Conservation (phyloP, 176 grass and related monocot species). For the Thinopyrum elongatum region DNA sequence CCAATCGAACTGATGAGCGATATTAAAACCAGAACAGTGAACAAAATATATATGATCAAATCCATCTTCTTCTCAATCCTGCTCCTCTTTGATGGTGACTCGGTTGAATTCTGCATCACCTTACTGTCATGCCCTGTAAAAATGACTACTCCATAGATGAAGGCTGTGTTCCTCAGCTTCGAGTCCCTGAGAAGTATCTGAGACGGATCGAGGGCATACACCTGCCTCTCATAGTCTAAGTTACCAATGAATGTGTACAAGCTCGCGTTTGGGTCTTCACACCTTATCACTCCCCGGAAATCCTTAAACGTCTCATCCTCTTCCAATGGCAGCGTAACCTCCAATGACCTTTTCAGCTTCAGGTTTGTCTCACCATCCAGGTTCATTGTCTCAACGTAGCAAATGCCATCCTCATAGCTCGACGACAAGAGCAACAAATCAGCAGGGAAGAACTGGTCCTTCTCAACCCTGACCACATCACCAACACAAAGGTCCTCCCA, state of each 20-base stretch:
- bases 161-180: conserved; percentile 90
- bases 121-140: conserved; percentile 96
- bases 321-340: conserved; percentile 73
- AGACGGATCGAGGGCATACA: conserved; percentile 74
- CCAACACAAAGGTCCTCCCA: conserved; percentile 87
- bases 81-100: conserved; percentile 93
- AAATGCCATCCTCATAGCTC: conserved; percentile 96
- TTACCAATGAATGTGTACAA: conserved; percentile 91
- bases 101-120: conserved; percentile 95
- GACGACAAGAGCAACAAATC: conserved; percentile 79
- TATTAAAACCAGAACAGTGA: conserved; percentile 86
- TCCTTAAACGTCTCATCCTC: conserved; percentile 76
- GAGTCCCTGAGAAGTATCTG: conserved; percentile 98
- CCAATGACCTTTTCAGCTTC: conserved; percentile 94
- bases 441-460: conserved; percentile 97
- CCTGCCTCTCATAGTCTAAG: conserved; percentile 86
- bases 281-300: conserved; percentile 70
- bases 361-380: conserved; percentile 96
- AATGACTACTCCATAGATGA: conserved; percentile 88
- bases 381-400: conserved; percentile 99
- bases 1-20: conserved; percentile 93
- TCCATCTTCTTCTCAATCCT: conserved; percentile 98
- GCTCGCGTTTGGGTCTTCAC: conserved; percentile 94
- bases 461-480: conserved; percentile 89
- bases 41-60: conserved; percentile 86